These are phyloP conservation scores for Physaria fendleri DNA, from an alignment of 345 rosid genomes.

Conservation along the genomic window DNA sequence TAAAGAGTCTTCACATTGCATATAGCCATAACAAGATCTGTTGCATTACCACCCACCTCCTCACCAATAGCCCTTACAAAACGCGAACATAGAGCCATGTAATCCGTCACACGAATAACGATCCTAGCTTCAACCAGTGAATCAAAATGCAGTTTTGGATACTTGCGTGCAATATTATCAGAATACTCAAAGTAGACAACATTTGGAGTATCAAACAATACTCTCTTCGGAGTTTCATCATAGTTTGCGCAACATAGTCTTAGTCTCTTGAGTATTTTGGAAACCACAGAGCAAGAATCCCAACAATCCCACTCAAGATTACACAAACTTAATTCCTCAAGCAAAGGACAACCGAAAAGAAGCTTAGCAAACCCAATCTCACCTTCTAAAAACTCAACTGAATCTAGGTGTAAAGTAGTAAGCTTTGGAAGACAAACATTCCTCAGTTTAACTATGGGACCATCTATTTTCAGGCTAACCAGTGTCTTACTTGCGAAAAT, in stretches of 20 bases:
- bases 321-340: conserved; percentile 17
- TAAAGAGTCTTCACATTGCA: conserved; percentile 25
- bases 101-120: conserved; percentile 13
- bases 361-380: conserved; percentile 21
- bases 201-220: conserved; percentile 14
- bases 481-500: conserved; percentile 16
- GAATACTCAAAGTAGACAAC: conserved; percentile 19
- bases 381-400: conserved; percentile 13
- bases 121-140: conserved; percentile 13
- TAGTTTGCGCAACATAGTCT: not conserved
- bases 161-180: conserved; percentile 3
- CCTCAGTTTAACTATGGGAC: conserved; percentile 14
- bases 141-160: conserved; percentile 5
- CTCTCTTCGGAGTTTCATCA: conserved; percentile 9
- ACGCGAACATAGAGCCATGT: too few species aligned
- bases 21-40: conserved; percentile 18
- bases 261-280: conserved; percentile 18
- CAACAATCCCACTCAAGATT: conserved; percentile 9
- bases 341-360: conserved; percentile 19
- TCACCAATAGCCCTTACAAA: too few species aligned
- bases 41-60: conserved; percentile 11
- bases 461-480: conserved; percentile 16
- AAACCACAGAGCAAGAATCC: conserved; percentile 14
- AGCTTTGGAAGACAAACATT: conserved; percentile 24
- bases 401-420: not conserved